Conservation (phyloP, 208 protist species). For the Wallacemonas sp. region DNA sequence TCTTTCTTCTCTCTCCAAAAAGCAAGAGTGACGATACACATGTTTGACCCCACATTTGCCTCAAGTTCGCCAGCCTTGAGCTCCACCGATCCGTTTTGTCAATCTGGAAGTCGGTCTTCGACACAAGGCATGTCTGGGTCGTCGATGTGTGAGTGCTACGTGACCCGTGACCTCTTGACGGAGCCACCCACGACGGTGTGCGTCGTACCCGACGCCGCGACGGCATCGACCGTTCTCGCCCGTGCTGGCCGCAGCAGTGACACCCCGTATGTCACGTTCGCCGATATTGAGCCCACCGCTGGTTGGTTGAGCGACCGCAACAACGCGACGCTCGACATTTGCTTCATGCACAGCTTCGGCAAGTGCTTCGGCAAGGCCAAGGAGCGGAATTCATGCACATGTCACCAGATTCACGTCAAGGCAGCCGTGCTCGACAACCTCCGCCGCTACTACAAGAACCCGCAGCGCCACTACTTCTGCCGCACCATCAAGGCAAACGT, state of each 20-base stretch:
- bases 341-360: constrained; percentile 72
- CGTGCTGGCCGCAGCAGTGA: constrained; percentile 10
- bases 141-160: constrained; percentile 34
- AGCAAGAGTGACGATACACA: too few relatives aligned
- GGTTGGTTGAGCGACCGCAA: constrained; percentile 58
- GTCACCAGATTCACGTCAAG: constrained; percentile 61
- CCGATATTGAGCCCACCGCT: constrained; percentile 52
- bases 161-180: constrained; percentile 47
- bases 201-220: constrained; percentile 27
- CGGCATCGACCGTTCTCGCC: constrained; percentile 16
- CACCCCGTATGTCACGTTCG: constrained; percentile 32
- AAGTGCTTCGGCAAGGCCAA: constrained; percentile 55
- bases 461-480: constrained; percentile 52
- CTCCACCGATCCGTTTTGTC: too few relatives aligned
- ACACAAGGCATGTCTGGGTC: too few relatives aligned
- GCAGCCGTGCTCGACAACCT: constrained; percentile 36
- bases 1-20: background rate
- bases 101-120: too few relatives aligned
- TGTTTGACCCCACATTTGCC: background rate
- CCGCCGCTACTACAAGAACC: constrained; percentile 39
- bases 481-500: constrained; percentile 65
- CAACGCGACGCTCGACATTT: constrained; percentile 52
- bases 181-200: constrained; percentile 49
- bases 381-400: constrained; percentile 46
- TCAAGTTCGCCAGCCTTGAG: too few relatives aligned